Percentiles rank a stretch among this genome's conserved stretches.
phyloP scores from a whole-genome alignment of 1,284 basidiomycete species.

The Rhodotorula sp. region DNA sequence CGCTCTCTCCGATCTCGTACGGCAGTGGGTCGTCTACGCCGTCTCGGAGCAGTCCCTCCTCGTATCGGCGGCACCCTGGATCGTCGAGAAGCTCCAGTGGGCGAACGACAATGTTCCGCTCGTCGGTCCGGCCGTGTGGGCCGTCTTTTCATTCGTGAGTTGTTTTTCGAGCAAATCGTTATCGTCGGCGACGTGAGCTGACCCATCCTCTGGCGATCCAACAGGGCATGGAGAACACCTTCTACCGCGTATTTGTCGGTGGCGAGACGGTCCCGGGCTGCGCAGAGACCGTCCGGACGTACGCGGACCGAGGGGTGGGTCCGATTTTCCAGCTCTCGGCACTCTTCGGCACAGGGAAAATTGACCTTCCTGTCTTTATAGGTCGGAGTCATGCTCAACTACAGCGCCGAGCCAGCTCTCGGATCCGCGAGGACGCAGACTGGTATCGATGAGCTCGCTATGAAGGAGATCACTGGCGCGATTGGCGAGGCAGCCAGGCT shows the following conservation, averaged over 20 bases:
- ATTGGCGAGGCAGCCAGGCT: constrained; percentile 37
- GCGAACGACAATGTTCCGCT: constrained; percentile 41
- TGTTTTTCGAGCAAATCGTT: neutral
- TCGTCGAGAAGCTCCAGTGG: constrained; percentile 39
- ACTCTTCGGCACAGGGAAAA: neutral
- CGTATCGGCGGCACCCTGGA: constrained; percentile 40
- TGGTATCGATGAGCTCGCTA: constrained; percentile 24
- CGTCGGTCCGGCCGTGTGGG: constrained; percentile 37
- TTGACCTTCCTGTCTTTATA: constrained; percentile 9
- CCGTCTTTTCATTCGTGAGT: constrained; percentile 38
- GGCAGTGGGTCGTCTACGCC: constrained; percentile 43
- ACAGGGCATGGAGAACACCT: constrained; percentile 43
- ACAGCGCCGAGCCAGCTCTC: constrained; percentile 42
- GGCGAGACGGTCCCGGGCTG: constrained; percentile 41
- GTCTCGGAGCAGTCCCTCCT: constrained; percentile 34
- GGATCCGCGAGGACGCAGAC: constrained; percentile 18
- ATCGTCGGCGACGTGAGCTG: neutral
- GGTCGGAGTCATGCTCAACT: constrained; percentile 44
- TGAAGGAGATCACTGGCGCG: constrained; percentile 36
- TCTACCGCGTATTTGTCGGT: constrained; percentile 43
- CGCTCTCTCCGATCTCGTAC: constrained; percentile 33
- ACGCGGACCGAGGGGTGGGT: constrained; percentile 29
- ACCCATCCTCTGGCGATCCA: neutral
- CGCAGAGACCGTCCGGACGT: constrained; percentile 30
- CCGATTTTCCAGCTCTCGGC: neutral